Evolutionary conservation across 1,284 basidiomycete genomes (phyloP), one percentile per base, ranked within the genome.

Genomic region (Rhodotorula sp.): DNA sequence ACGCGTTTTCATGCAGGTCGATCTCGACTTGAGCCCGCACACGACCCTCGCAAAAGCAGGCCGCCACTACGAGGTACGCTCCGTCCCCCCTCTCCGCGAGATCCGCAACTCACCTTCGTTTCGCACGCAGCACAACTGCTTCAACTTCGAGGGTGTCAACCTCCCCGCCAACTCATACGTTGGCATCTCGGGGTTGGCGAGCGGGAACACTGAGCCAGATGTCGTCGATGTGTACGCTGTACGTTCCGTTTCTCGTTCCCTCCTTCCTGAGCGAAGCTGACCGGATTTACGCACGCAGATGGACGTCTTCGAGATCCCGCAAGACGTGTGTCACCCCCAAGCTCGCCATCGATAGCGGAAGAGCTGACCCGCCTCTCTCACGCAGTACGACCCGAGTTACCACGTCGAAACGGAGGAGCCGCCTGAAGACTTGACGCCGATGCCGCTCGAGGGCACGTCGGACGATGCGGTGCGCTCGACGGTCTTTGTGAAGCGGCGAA

Each of bases 11-110:
- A 1, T 26, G 28, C 70, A 77, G 75, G 75, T 78, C 54, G 75
- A 78, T 52, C 70, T 79, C 31, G 78, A 79, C 62, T 56, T 79
- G 48, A 62, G 73, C 28, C 77, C 78, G 24, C 78, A 79, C 60
- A 78, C 77, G 26, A 76, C 78, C 1, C 73, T 79, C 9, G 59
- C 74, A 24, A 75, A 75, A 22, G 71, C 74, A 4, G 75, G 75
- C 9, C 67, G 78, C 13, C 70, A 78, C 59, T 79, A 78, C 59
- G 68, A 68, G 64, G 56, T 65, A 11, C 31, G 56, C n/a, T 8
- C 34, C 11, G 2, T 24, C 20, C 20, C 34, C 20, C 15, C 26
- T 44, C 31, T n/a, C 48, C 44, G 16, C 53, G 10, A 18, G 40
- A 50, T 44, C 9, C 40, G 40, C 40, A 44, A 53, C 34, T 24